Evolutionary conservation across 495 filamentous ascomycete genomes (phyloP).

Genomic region (Aspergillus cristatus): DNA sequence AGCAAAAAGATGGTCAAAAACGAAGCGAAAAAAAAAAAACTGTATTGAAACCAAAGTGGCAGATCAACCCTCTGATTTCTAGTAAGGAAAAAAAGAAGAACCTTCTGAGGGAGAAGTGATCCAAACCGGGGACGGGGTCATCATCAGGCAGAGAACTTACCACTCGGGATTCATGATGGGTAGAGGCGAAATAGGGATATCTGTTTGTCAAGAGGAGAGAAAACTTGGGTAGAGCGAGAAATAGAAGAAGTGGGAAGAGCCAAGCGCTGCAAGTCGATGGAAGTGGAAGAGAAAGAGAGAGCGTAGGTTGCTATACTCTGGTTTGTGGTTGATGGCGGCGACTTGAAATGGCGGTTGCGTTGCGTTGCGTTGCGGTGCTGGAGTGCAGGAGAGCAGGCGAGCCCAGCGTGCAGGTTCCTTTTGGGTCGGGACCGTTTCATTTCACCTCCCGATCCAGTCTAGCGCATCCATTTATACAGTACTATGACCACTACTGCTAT

Average conservation of each 20-base stretch:
- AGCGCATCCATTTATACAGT: constrained; percentile 10
- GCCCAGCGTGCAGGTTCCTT: constrained; percentile 19
- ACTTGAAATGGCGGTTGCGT: constrained; percentile 21
- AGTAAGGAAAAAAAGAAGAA: too few species aligned
- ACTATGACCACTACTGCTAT: too few species aligned
- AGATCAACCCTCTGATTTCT: too few species aligned
- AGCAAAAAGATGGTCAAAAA: neutral
- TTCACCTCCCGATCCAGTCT: constrained; percentile 8
- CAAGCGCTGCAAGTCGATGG: neutral
- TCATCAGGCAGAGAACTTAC: constrained; percentile 45
- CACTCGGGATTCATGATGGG: constrained; percentile 89
- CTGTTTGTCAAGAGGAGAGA: neutral
- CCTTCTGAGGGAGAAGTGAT: constrained; percentile 1
- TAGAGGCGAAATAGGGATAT: constrained; percentile 1
- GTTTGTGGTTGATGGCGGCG: constrained; percentile 5
- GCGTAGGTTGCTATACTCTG: constrained; percentile 7
- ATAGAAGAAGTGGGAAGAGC: neutral
- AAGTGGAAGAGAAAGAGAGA: neutral
- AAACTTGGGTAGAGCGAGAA: constrained; percentile 1
- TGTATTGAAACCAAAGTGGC: neutral
- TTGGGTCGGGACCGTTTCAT: constrained; percentile 18
- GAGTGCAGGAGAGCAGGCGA: constrained; percentile 25
- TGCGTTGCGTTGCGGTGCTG: constrained; percentile 18
- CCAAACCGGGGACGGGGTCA: constrained; percentile 6
- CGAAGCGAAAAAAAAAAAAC: neutral